phyloP scores from a whole-genome alignment of 2,329 filamentous ascomycete species.

The Aspergillus clavatus region DNA sequence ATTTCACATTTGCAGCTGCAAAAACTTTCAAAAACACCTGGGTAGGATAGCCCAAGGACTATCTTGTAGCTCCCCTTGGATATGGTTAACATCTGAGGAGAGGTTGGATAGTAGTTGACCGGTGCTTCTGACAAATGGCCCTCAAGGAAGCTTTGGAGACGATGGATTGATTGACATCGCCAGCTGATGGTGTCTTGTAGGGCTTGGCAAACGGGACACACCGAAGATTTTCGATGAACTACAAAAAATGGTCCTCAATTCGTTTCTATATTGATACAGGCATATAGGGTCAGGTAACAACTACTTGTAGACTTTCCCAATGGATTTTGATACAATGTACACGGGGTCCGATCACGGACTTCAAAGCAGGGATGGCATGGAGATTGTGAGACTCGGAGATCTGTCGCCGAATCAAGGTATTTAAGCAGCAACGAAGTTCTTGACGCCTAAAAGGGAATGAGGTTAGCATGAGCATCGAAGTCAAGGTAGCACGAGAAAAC shows the following conservation, averaged over 20 bases:
- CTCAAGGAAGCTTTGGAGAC: no score
- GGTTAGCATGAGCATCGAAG: constrained; percentile 7
- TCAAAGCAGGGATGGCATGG: not conserved
- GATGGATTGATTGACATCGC: no score
- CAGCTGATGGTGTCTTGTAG: no score
- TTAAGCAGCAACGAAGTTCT: constrained; percentile 74
- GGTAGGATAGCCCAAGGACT: no score
- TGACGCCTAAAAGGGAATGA: constrained; percentile 56
- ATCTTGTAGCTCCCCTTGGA: no score
- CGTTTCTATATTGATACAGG: constrained; percentile 23
- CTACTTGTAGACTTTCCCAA: not conserved
- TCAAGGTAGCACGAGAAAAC: constrained; percentile 18
- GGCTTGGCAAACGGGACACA: no score
- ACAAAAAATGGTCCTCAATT: constrained; percentile 12
- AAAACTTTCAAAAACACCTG: no score
- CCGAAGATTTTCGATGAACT: not conserved
- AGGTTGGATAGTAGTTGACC: no score
- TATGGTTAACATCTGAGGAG: no score
- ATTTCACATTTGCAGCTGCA: not conserved
- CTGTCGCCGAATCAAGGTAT: not conserved
- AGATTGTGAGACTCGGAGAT: not conserved
- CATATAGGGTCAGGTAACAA: constrained; percentile 1
- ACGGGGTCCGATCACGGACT: not conserved
- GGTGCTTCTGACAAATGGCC: no score
- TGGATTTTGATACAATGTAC: not conserved